Evolutionary conservation across 495 filamentous ascomycete genomes (phyloP).

Genomic region (Aspergillus sparsus): DNA sequence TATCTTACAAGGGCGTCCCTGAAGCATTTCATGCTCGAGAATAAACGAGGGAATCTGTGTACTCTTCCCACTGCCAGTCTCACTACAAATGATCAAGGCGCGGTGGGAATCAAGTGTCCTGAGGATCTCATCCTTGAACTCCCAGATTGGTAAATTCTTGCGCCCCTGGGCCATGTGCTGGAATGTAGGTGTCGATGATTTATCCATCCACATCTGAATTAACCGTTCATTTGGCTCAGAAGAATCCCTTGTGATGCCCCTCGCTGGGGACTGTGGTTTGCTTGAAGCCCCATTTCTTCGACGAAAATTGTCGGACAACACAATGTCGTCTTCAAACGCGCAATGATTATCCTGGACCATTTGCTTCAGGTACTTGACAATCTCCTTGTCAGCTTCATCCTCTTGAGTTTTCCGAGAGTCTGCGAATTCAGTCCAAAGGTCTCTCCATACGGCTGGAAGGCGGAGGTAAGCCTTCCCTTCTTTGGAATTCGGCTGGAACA

Average conservation of each 20-base stretch:
- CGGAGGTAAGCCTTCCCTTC: constrained; percentile 84
- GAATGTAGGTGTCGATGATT: constrained; percentile 58
- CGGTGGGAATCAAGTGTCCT: constrained; percentile 71
- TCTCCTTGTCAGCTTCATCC: constrained; percentile 66
- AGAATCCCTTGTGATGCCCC: constrained; percentile 41
- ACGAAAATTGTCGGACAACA: constrained; percentile 67
- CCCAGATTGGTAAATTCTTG: constrained; percentile 84
- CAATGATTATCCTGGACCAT: constrained; percentile 46
- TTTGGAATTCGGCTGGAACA: constrained; percentile 73
- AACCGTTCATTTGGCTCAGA: constrained; percentile 50
- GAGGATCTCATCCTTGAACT: constrained; percentile 75
- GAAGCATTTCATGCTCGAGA: constrained; percentile 79
- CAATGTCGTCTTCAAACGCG: constrained; percentile 65
- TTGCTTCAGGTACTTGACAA: constrained; percentile 53
- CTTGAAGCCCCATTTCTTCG: constrained; percentile 59
- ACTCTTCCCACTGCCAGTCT: constrained; percentile 96
- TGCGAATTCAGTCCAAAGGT: constrained; percentile 79
- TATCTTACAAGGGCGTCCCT: constrained; percentile 81
- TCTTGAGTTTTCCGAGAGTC: constrained; percentile 65
- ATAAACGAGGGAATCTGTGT: constrained; percentile 94
- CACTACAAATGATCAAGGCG: constrained; percentile 87
- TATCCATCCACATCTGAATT: constrained; percentile 69
- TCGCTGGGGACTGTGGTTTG: constrained; percentile 45
- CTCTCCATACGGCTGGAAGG: constrained; percentile 77
- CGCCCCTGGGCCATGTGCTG: constrained; percentile 54